A percentile compares a stretch with the other conserved stretches of the same genome.
phyloP scores from a whole-genome alignment of 345 rosid genomes.

The Aethionema arabicum region DNA sequence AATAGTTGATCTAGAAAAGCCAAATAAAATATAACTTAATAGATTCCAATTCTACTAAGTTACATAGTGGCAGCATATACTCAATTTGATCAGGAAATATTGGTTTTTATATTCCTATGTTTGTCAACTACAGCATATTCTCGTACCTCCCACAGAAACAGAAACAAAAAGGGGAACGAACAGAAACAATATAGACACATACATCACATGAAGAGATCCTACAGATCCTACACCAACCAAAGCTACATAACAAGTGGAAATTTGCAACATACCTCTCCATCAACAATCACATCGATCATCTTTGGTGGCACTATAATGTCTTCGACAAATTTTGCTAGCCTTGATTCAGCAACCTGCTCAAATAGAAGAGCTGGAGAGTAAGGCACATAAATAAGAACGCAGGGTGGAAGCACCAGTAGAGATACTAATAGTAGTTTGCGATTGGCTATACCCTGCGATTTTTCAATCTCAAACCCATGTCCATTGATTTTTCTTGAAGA shows the following conservation, averaged over 20 bases:
- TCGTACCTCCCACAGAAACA: slow-evolving; percentile 1
- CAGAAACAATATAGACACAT: slow-evolving; percentile 6
- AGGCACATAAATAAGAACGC: not conserved
- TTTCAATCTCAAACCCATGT: slow-evolving; percentile 96
- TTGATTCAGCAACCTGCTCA: slow-evolving; percentile 90
- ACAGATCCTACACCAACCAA: not conserved
- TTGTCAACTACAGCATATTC: slow-evolving; percentile 10
- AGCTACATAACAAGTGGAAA: slow-evolving; percentile 3
- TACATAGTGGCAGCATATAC: slow-evolving; percentile 13
- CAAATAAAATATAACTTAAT: not conserved
- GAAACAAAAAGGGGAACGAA: slow-evolving; percentile 1
- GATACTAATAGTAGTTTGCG: slow-evolving; percentile 11
- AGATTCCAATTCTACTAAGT: slow-evolving; percentile 4
- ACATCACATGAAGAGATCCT: slow-evolving; percentile 25
- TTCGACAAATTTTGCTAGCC: slow-evolving; percentile 91
- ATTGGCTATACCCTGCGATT: slow-evolving; percentile 80
- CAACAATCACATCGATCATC: slow-evolving; percentile 94
- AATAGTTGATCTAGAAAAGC: slow-evolving; percentile 11
- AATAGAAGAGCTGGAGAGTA: slow-evolving; percentile 28
- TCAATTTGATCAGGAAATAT: slow-evolving; percentile 7
- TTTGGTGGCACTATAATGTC: slow-evolving; percentile 95
- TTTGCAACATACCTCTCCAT: slow-evolving; percentile 78
- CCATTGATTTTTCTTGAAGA: slow-evolving; percentile 99
- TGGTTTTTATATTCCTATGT: slow-evolving; percentile 1
- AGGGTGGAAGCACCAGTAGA: slow-evolving; percentile 20